Evolutionary conservation across 257 asterid genomes (phyloP).

Genomic region (Voacanga thouarsii): DNA sequence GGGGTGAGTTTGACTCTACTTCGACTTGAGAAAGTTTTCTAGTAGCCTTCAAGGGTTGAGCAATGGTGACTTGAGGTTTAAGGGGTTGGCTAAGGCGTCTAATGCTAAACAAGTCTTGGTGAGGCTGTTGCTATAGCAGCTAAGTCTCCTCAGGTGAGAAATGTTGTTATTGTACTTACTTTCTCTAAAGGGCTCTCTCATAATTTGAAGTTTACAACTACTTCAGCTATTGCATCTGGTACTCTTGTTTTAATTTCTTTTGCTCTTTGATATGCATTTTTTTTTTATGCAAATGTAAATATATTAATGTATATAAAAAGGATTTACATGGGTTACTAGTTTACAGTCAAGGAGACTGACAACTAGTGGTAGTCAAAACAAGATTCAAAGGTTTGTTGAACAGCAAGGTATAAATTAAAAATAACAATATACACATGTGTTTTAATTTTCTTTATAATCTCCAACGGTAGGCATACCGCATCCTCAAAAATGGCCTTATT

Average conservation of each 20-base stretch:
- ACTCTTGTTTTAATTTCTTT: slow-evolving; percentile 5
- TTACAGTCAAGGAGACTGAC: no score
- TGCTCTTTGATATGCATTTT: background rate
- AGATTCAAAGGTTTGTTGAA: no score
- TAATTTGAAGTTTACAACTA: slow-evolving; percentile 57
- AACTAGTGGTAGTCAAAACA: no score
- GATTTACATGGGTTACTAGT: no score
- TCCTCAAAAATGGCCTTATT: no score
- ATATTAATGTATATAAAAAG: no score
- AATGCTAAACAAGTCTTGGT: slow-evolving; percentile 78
- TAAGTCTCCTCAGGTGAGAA: slow-evolving; percentile 65
- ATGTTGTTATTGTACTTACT: slow-evolving; percentile 80
- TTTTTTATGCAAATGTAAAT: background rate
- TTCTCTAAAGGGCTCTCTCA: slow-evolving; percentile 54
- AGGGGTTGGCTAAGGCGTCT: slow-evolving; percentile 83
- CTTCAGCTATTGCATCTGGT: slow-evolving; percentile 89
- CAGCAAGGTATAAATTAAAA: no score
- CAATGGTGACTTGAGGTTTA: slow-evolving; percentile 85
- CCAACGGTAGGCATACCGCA: no score
- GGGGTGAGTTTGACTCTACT: slow-evolving; percentile 42
- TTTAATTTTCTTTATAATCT: no score
- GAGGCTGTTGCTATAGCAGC: slow-evolving; percentile 92
- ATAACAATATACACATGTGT: no score
- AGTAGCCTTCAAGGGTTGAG: slow-evolving; percentile 73
- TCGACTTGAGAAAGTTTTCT: slow-evolving; percentile 60